A percentile compares a stretch with the other conserved stretches of the same genome.
These are phyloP conservation scores for Globisporangium canariense DNA, from an alignment of 352 stramenopile species.

Conservation along the genomic window DNA sequence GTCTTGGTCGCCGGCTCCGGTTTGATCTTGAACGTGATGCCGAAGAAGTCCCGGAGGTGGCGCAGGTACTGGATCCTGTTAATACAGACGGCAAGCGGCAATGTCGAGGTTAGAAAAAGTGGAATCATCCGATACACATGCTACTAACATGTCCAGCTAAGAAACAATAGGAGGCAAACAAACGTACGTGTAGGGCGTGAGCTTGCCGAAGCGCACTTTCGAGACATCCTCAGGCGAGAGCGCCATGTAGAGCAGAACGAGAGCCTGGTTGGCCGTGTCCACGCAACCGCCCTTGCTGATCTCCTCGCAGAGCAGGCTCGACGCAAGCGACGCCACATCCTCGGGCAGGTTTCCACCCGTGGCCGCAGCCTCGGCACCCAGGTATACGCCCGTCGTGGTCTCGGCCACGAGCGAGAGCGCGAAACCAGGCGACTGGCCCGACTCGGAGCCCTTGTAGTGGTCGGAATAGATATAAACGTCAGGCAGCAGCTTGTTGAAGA, in stretches of 20 bases:
- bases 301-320: constrained; percentile 95
- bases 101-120: neutral
- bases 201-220: constrained; percentile 89
- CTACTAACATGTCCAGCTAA: neutral
- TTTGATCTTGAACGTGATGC: constrained; percentile 93
- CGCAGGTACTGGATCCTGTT: constrained; percentile 85
- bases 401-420: constrained; percentile 94
- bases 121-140: neutral
- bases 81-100: neutral
- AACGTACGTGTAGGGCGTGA: constrained; percentile 80
- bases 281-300: constrained; percentile 93
- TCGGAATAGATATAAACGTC: constrained; percentile 99
- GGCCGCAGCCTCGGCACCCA: constrained; percentile 91
- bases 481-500: constrained; percentile 98
- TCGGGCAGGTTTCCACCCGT: constrained; percentile 91
- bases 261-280: constrained; percentile 94
- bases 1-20: constrained; percentile 84
- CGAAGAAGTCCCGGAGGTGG: constrained; percentile 91
- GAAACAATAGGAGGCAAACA: neutral
- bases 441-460: constrained; percentile 93
- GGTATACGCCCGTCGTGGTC: constrained; percentile 94
- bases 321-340: constrained; percentile 92
- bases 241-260: constrained; percentile 97
- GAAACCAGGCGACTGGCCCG: constrained; percentile 89
- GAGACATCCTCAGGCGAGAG: constrained; percentile 98